Evolutionary conservation across 306 rosid species (phyloP), one percentile per base, ranked within the genome.

Genomic region (Prosopis cineraria): DNA sequence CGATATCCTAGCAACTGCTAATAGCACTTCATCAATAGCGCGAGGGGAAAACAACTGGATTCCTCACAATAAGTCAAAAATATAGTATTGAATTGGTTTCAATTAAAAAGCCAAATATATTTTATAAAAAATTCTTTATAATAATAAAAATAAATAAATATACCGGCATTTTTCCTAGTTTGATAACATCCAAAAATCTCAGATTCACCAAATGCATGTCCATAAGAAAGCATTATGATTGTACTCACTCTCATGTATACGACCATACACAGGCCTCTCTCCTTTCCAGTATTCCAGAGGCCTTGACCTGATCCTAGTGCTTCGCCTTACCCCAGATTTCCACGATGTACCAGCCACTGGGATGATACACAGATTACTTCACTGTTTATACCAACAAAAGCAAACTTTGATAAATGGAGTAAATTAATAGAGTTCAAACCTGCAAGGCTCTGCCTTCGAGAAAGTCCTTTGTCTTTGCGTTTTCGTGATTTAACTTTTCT

Each of bases 231-330:
- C 76, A 44, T 19, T 29, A 41, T 2, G 43, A 75, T 10, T 63
- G 22, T 52, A 77, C 95, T 90, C 74, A 86, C 91, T 86, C 64
- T 81, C 56, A 59, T 90, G 92, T 58, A 87, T 27, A 7, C 91
- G 91, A n/a, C 92, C 95, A 81, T 84, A 84, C 65, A 90, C 62
- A 14, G 83, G 71, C 59, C 90, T 78, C 76, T 90, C 94, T 30
- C 94, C 94, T 73, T 81, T 90, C 94, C 94, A 90, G 36, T 68
- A 86, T 83, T 90, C 89, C 85, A 90, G 71, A 13, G 91, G 94
- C 84, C 90, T 89, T 50, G 84, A 45, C 78, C 66, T 87, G 78
- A 84, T 81, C 85, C 94, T 84, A 71, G 90, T 86, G 82, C 94
- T 88, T 84, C 87, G 73, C 81, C 94, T 87, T 44, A 90, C 79